Base-by-base conservation (phyloP, 331 rosid genomes). In the Stylosanthes scabra region DNA sequence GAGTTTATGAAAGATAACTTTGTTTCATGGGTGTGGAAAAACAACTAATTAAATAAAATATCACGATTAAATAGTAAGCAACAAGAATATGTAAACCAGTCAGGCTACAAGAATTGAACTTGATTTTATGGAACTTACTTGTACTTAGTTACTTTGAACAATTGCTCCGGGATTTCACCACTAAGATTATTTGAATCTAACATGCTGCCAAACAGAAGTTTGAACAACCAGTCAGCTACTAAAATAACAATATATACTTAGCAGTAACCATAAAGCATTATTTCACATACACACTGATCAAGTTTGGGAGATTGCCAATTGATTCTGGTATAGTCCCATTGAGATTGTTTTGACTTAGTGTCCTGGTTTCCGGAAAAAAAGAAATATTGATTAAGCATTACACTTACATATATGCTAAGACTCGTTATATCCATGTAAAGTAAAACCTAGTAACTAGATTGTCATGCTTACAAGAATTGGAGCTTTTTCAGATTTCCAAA, bases 311-410 rank as follows among this genome's bases (percentile, higher is more conserved):
- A 77, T 55, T 70, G 65, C 85, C 82, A 72, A 93, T 80, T 59
- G 98, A 88, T 61, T 82, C 90, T n/a, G 98, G 98, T 79, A 93
- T 88, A 10, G 76, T 82, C 69, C 97, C 98, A 63, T 51, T 82
- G 72, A 93, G 86, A 82, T 74, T 84, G 85, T 93, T 93, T 72
- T 85, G 86, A 86, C 88, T 86, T 79, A 91, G 79, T 77, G 85
- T 83, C 89, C 97, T 93, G 91, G 81, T 74, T 65, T 50, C 80
- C 83, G n/a, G 62, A 66, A 9, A 58, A 75, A 74, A 76, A 69
- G 66, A 40, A 8, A n/a, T n/a, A 20, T 37, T 51, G 16, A 72
- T 72, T 59, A 82, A 78, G 27, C 57, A 73, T 74, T 68, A 46
- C 69, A 78, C 11, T 51, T 15, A 62, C 52, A 59, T 27, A 72